Evolutionary conservation across 805 yeast species (phyloP), one percentile per base, ranked within the genome.

Genomic region (Starmerella stigmatis): DNA sequence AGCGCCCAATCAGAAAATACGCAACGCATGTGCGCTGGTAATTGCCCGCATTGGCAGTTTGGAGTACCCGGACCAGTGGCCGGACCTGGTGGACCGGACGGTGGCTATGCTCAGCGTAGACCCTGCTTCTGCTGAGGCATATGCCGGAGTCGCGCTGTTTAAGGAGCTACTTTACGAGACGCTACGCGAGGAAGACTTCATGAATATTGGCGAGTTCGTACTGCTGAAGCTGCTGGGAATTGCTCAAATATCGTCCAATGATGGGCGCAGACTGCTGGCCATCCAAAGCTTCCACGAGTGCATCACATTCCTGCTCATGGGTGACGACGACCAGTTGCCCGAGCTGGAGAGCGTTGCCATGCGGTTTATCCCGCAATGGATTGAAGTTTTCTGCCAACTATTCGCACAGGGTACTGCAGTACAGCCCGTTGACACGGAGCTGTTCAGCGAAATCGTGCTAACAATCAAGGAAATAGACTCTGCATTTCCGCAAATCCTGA

Each of bases 61-160:
- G 1, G 98, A 89, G 58, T 89, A 75, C 57, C 98, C 98, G 0
- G 97, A 92, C 58, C 94, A 86, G 59, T 89, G 97, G 97, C 94
- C 96, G 0, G 72, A 69, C 19, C 65, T 88, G 38, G 36, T 60
- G 12, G 50, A 52, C 3, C 25, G 27, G 3, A 43, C 46, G 8
- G 19, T 57, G 19, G 23, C 37, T 8, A 7, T 55, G 28, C 47
- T 57, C 23, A 59, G 83, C 45, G 57, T 63, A 27, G 61, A 61
- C 6, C 57, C 85, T 17, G 22, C 34, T 9, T 25, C 50, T 2
- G n/a, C 28, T 12, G 78, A 81, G 3, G 64, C 85, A 36, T 44
- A 48, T 10, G 64, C 63, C 0, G 63, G 60, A 1, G 48, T 62
- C 15, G 45, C 49, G 6, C 49, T 61, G 30, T 47, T 62, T 41